phyloP scores from a whole-genome alignment of 257 asterid genomes.

The Solanum microdontum region DNA sequence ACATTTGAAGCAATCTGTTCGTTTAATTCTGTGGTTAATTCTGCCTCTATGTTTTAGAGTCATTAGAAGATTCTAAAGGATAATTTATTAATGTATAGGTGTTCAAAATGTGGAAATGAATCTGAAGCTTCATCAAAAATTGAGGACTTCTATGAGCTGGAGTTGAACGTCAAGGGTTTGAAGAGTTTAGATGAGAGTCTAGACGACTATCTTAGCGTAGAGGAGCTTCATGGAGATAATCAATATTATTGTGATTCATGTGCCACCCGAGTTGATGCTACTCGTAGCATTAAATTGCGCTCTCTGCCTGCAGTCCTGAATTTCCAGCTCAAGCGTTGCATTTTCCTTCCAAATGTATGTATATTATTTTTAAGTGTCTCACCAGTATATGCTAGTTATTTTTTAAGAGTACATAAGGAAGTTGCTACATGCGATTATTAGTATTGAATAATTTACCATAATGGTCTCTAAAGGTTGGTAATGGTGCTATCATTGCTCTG shows the following conservation, averaged over 20 bases:
- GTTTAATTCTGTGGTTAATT: background rate
- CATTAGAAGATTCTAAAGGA: background rate
- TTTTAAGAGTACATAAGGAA: background rate
- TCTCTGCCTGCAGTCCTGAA: conserved; percentile 82
- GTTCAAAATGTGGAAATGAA: conserved; percentile 87
- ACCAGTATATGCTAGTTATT: conserved; percentile 3
- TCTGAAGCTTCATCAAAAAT: conserved; percentile 88
- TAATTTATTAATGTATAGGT: conserved; percentile 31
- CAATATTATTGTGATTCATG: conserved; percentile 83
- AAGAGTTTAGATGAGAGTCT: conserved; percentile 79
- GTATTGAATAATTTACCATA: background rate
- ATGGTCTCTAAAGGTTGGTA: background rate
- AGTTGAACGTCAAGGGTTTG: conserved; percentile 89
- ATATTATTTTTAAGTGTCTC: conserved; percentile 1
- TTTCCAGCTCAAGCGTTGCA: conserved; percentile 97
- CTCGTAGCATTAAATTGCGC: conserved; percentile 89
- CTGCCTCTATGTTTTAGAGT: background rate
- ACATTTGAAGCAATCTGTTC: background rate
- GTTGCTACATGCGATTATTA: background rate
- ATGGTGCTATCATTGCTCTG: background rate
- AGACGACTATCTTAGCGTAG: conserved; percentile 80
- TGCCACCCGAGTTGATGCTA: conserved; percentile 84
- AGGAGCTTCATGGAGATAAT: conserved; percentile 94
- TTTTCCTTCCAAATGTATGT: conserved; percentile 91
- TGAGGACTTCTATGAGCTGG: conserved; percentile 94